phyloP scores from a whole-genome alignment of 305 asterid genomes.

The Nicotiana rustica region DNA sequence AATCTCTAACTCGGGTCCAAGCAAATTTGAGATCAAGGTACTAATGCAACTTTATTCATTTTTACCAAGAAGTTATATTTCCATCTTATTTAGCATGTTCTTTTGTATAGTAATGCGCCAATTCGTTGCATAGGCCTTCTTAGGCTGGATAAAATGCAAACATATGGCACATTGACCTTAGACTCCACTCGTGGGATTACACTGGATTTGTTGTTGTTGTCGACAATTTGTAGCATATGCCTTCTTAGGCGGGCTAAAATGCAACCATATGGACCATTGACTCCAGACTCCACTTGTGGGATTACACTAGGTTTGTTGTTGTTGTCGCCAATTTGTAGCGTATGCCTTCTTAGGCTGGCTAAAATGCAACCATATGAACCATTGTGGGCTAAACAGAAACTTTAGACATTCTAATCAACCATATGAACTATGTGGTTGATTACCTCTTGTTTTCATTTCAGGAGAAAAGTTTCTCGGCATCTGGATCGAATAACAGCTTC shows the following conservation, averaged over 20 bases:
- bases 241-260: not conserved
- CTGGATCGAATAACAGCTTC: slow-evolving; percentile 49
- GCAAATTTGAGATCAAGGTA: slow-evolving; percentile 62
- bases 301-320: too few relatives aligned
- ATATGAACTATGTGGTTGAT: not conserved
- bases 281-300: too few relatives aligned
- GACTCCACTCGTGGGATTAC: too few relatives aligned
- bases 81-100: not conserved
- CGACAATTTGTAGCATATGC: too few relatives aligned
- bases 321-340: too few relatives aligned
- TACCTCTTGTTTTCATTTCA: slow-evolving; percentile 45
- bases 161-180: too few relatives aligned
- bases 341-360: not conserved
- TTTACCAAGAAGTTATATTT: not conserved
- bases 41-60: not conserved
- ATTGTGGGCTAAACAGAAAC: not conserved
- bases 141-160: too few relatives aligned
- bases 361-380: not conserved
- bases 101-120: not conserved
- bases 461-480: slow-evolving; percentile 59
- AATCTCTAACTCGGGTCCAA: slow-evolving; percentile 48
- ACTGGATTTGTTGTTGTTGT: too few relatives aligned
- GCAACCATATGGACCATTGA: not conserved
- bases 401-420: not conserved
- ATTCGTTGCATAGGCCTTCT: not conserved